Conservation (phyloP, 108 stramenopile genomes). For the Pseudonitzschia multiseries region DNA sequence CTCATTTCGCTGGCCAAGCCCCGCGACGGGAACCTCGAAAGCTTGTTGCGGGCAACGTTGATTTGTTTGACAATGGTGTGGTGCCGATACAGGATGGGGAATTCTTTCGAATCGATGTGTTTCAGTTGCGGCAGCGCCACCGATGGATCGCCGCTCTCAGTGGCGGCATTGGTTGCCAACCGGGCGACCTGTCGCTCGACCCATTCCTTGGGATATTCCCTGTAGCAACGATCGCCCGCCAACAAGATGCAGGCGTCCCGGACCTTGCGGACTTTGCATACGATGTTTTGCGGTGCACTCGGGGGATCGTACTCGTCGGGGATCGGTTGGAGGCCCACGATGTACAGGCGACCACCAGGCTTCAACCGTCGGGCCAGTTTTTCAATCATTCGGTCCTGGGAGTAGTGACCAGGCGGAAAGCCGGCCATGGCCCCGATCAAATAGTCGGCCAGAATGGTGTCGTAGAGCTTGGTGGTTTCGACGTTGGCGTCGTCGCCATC, state of each 20-base stretch:
- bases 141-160: constrained; percentile 2
- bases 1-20: constrained; percentile 66
- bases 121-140: constrained; percentile 11
- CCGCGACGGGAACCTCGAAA: constrained; percentile 65
- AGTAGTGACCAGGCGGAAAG: constrained; percentile 81
- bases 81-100: constrained; percentile 90
- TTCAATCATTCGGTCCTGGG: constrained; percentile 88
- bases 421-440: constrained; percentile 96
- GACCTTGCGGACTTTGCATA: constrained; percentile 84
- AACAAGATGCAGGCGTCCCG: constrained; percentile 94
- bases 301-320: constrained; percentile 54
- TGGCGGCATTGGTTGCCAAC: not conserved
- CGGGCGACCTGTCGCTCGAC: constrained; percentile 72
- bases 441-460: constrained; percentile 93
- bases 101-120: constrained; percentile 53
- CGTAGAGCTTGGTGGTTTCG: constrained; percentile 38
- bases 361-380: constrained; percentile 73
- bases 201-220: constrained; percentile 96
- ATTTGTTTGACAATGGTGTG: constrained; percentile 84
- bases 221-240: constrained; percentile 91
- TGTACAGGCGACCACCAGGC: constrained; percentile 89
- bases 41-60: constrained; percentile 86
- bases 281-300: constrained; percentile 61
- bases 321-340: constrained; percentile 91
- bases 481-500: constrained; percentile 20